Base-by-base conservation (phyloP, 202 grass and related monocot species). In the Panicum virgatum region DNA sequence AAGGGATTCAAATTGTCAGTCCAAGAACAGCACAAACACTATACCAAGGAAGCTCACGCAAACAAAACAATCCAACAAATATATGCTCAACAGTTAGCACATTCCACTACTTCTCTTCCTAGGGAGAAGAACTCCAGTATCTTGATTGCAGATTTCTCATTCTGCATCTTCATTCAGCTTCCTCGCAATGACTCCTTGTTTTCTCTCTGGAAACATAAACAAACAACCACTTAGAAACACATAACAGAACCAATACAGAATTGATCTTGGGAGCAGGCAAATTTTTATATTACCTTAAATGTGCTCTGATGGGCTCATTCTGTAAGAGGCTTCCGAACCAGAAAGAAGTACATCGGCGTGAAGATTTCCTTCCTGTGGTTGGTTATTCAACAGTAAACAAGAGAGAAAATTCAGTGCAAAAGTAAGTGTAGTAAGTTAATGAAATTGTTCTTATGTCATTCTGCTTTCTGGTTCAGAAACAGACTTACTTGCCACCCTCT, bases 281-380 rank as follows among this genome's bases (percentile, higher is more conserved):
- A 67, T 60, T 46, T 12, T 61, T 14, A 9, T 32, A 23, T 3
- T 79, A 82, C 83, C 83, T 79, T 51, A 32, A 45, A 45, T 58
- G 38, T 75, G 74, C 16, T 38, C 62, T 37, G 1, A 59, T 6
- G 27, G 32, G 39, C 7, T 87, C 69, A 90, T 80, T 86, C 84
- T 48, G 62, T 80, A 72, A 96, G 40, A 77, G 93, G 96, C 87
- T 92, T 99, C 56, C 89, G 86, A 75, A 26, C 96, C 80, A 99
- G 68, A 86, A 96, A 92, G 87, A 92, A 93, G 87, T 92, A 99
- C 93, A 99, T 89, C 0, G 93, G 93, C 5, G 93, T 99, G 72
- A 99, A 99, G 50, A 99, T 89, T 77, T 92, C 91, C 84, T 90
- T 96, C 91, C 93, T 99, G 85, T 47, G 82, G 25, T 73, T 88